Base-by-base conservation (phyloP, 345 rosid genomes). In the Murraya paniculata region DNA sequence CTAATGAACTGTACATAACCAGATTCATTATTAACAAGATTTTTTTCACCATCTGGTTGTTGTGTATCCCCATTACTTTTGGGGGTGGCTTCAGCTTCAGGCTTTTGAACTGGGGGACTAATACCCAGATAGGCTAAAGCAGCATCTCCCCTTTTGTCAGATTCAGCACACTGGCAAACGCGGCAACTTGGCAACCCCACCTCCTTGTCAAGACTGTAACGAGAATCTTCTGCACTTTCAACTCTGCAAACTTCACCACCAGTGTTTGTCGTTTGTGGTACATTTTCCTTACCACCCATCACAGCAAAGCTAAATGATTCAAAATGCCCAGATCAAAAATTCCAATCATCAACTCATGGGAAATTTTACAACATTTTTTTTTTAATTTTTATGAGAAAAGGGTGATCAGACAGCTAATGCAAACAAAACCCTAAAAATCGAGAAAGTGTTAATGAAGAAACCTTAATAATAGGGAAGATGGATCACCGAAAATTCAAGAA, bases 101-200 rank as follows among this genome's bases (percentile, higher is more conserved):
- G 22, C 75, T 88, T 92, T 27, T 58, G 88, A 59, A 82, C 25
- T 4, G 92, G 92, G 59, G 88, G 89, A 69, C 77, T 59, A 66
- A 95, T 95, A 21, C 96, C 97, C 80, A 95, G 72, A 84, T 89
- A 84, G 50, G 86, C 93, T 73, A 95, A 89, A 3, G 91, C 98
- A 39, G 80, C 83, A 84, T 95, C 99, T 73, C 99, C 99, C 69
- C 87, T 78, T 81, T 83, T 92, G 76, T 95, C 99, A 39, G 99
- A 92, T 84, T 95, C 98, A 74, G 86, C 88, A 86, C 97, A 93
- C 25, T 95, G 99, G 87, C 99, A 95, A 22, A 95, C 99, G 68
- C 99, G 99, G 78, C 99, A 95, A 75, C 89, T 77, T 60, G 93
- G 83, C 68, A 84, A 64, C 35, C 94, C 92, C 2, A 85, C 84